A percentile compares a stretch with the other conserved stretches of the same genome.
phyloP scores from a whole-genome alignment of 306 rosid genomes.

The Gillenia trifoliata region DNA sequence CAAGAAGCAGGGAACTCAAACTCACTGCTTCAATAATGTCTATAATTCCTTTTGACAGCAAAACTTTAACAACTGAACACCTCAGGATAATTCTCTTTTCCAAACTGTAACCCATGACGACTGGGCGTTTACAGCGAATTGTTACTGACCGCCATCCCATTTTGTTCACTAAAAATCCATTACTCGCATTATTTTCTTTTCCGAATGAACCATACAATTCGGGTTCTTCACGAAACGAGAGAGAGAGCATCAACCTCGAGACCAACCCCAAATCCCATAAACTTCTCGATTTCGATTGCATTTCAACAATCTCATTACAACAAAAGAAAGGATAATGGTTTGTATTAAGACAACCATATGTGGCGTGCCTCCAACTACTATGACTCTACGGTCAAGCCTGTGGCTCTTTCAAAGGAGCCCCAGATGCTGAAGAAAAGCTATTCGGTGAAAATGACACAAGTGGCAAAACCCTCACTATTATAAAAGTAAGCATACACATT shows the following conservation, averaged over 20 bases:
- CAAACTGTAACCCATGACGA: background rate
- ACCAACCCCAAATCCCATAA: slow-evolving; percentile 29
- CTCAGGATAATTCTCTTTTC: slow-evolving; percentile 16
- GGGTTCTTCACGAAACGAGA: slow-evolving; percentile 12
- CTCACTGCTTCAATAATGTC: too few relatives aligned
- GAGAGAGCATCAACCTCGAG: background rate
- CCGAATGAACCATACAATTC: background rate
- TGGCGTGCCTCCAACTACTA: background rate
- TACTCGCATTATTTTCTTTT: background rate
- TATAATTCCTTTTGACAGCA: slow-evolving; percentile 21
- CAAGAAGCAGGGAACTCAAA: too few relatives aligned
- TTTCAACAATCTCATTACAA: background rate
- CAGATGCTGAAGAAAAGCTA: too few relatives aligned
- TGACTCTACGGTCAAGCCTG: too few relatives aligned
- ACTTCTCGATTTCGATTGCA: slow-evolving; percentile 5
- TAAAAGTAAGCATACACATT: too few relatives aligned
- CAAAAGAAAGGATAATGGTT: too few relatives aligned
- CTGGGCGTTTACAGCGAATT: background rate
- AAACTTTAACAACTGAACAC: background rate
- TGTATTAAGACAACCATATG: background rate
- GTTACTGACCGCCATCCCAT: background rate
- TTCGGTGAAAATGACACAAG: too few relatives aligned
- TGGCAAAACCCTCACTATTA: too few relatives aligned
- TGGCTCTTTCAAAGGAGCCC: too few relatives aligned
- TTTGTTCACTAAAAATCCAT: slow-evolving; percentile 16